Conservation (phyloP, 306 rosid genomes). For the Fagus crenata region DNA sequence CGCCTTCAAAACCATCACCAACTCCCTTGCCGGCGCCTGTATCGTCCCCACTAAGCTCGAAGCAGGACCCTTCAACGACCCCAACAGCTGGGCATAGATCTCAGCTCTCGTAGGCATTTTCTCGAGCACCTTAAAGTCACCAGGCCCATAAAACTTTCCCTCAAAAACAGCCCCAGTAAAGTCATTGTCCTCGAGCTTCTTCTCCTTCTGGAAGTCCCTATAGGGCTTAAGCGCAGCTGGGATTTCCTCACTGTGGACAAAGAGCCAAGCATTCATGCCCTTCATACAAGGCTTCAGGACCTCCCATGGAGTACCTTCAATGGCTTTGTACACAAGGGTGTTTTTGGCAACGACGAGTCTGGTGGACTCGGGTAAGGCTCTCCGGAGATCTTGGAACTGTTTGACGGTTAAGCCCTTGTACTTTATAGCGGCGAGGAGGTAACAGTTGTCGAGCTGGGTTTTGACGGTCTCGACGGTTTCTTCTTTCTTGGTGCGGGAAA, state of each 20-base stretch:
- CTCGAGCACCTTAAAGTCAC: constrained; percentile 64
- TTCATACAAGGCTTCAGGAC: constrained; percentile 83
- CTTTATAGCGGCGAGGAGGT: constrained; percentile 74
- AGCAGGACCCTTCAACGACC: constrained; percentile 65
- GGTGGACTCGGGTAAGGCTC: constrained; percentile 63
- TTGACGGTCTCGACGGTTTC: constrained; percentile 69
- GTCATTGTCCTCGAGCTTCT: constrained; percentile 76
- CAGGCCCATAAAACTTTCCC: constrained; percentile 81
- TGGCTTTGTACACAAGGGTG: constrained; percentile 79
- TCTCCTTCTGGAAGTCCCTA: constrained; percentile 81
- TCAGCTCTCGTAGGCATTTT: constrained; percentile 75
- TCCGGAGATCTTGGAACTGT: constrained; percentile 84
- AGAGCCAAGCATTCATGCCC: constrained; percentile 95
- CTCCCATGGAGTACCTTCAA: constrained; percentile 84
- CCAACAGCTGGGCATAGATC: constrained; percentile 74
- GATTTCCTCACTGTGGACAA: constrained; percentile 88
- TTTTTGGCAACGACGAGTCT: constrained; percentile 83
- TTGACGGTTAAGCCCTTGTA: constrained; percentile 90
- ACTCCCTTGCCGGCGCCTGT: constrained; percentile 85
- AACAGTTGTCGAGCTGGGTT: constrained; percentile 68
- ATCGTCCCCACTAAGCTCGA: constrained; percentile 67
- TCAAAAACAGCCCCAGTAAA: constrained; percentile 91
- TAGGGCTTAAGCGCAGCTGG: constrained; percentile 84
- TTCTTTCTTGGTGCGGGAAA: constrained; percentile 77
- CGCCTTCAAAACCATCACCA: constrained; percentile 72